Evolutionary conservation across 164 flowering plant genomes (phyloP).

Genomic region (Berberis thunbergii): DNA sequence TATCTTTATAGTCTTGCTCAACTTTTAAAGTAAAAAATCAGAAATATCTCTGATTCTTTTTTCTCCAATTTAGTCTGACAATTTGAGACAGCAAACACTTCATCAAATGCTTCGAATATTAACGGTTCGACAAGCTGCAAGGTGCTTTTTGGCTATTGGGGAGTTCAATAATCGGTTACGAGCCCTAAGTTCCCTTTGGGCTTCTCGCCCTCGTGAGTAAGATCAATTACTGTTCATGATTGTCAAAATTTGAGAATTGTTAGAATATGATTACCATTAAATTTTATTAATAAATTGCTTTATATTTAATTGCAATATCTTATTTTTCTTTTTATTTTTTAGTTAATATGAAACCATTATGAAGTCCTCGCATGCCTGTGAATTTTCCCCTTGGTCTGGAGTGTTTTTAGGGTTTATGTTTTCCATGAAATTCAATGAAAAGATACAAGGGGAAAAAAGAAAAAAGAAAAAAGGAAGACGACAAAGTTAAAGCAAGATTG

Average conservation of each 20-base stretch:
- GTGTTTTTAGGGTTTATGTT: too few relatives aligned
- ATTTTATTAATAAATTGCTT: too few relatives aligned
- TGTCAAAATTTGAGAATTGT: too few relatives aligned
- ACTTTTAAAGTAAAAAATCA: neutral
- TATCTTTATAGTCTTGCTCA: neutral
- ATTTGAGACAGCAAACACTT: slow-evolving; percentile 73
- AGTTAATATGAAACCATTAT: neutral
- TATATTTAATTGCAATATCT: too few relatives aligned
- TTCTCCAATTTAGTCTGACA: slow-evolving; percentile 50
- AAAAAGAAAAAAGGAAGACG: too few relatives aligned
- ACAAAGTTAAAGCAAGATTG: too few relatives aligned
- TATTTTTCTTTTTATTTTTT: too few relatives aligned
- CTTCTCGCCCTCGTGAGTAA: slow-evolving; percentile 73
- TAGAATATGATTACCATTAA: neutral
- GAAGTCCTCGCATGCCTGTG: too few relatives aligned
- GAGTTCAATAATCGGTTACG: slow-evolving; percentile 69
- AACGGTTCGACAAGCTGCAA: slow-evolving; percentile 87
- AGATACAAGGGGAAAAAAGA: too few relatives aligned
- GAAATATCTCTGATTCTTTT: neutral
- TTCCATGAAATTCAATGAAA: too few relatives aligned
- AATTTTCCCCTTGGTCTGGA: too few relatives aligned
- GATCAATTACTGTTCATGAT: slow-evolving; percentile 12
- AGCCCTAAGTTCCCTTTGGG: slow-evolving; percentile 82
- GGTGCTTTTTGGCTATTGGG: slow-evolving; percentile 64
- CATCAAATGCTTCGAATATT: slow-evolving; percentile 78